Conservation (phyloP, 805 yeast genomes). For the Metschnikowia gelsemii region DNA sequence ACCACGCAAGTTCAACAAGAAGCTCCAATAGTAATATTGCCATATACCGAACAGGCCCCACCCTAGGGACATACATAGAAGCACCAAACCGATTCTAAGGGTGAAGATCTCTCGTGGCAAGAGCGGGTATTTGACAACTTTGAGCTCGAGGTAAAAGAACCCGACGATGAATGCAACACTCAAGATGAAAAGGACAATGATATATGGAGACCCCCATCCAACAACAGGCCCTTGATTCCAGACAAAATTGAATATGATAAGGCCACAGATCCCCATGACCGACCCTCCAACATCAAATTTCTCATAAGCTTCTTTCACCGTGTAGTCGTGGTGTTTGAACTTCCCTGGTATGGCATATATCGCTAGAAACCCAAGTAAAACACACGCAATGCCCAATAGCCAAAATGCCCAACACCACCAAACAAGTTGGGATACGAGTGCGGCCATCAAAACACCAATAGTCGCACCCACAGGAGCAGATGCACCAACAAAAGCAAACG, state of each 20-base stretch:
- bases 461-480: conserved; percentile 64
- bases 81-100: conserved; percentile 45
- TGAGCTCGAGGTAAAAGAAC: conserved; percentile 52
- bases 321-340: conserved; percentile 17
- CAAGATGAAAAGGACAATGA: conserved; percentile 54
- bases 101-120: conserved; percentile 52
- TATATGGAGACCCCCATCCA: conserved; percentile 64
- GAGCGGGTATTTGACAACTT: conserved; percentile 48
- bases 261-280: conserved; percentile 53
- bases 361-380: conserved; percentile 31
- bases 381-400: conserved; percentile 43
- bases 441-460: conserved; percentile 53
- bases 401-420: conserved; percentile 67
- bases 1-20: conserved; percentile 49
- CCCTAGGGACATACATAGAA: conserved; percentile 55
- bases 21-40: conserved; percentile 61
- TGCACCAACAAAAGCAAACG: conserved; percentile 56
- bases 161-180: conserved; percentile 42
- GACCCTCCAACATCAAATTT: conserved; percentile 44
- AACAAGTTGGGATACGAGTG: conserved; percentile 43
- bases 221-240: conserved; percentile 76
- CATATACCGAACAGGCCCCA: conserved; percentile 81
- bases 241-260: conserved; percentile 62
- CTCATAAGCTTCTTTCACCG: conserved; percentile 14
- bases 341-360: conserved; percentile 39